Evolutionary conservation across 83 land plant species (phyloP).

Genomic region (Thuja plicata): DNA sequence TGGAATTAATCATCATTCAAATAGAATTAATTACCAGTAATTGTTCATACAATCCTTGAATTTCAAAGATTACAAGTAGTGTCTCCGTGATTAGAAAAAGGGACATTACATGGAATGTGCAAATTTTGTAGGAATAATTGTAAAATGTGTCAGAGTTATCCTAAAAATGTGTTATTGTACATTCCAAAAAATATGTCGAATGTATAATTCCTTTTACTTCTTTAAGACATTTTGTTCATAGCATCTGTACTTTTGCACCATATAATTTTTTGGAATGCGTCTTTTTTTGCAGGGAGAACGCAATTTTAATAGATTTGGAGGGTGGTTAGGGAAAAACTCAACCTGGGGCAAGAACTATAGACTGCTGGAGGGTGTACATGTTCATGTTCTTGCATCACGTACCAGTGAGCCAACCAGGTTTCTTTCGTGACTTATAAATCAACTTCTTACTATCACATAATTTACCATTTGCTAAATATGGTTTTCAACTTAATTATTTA

Average conservation of each 20-base stretch:
- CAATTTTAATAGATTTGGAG: slow-evolving; percentile 95
- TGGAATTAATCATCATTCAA: no score
- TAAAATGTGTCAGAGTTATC: background rate
- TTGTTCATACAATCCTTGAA: no score
- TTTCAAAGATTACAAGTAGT: no score
- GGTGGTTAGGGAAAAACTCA: slow-evolving; percentile 98
- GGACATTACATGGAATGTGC: slow-evolving; percentile 86
- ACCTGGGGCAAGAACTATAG: slow-evolving; percentile 80
- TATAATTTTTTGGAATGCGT: background rate
- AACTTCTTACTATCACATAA: background rate
- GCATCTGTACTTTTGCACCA: background rate
- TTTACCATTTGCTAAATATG: background rate
- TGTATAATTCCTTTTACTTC: background rate
- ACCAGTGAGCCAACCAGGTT: slow-evolving; percentile 76
- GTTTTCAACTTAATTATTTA: background rate
- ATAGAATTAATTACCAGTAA: no score
- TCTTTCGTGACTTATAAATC: background rate
- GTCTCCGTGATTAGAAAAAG: no score
- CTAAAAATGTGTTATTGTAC: background rate
- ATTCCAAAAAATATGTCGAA: background rate
- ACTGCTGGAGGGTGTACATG: slow-evolving; percentile 84
- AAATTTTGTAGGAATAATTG: slow-evolving; percentile 24
- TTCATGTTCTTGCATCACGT: slow-evolving; percentile 84
- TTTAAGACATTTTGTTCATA: background rate
- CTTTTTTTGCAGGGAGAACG: slow-evolving; percentile 80